phyloP scores from a whole-genome alignment of 2,329 filamentous ascomycete genomes.

The Cercospora nicotianae region DNA sequence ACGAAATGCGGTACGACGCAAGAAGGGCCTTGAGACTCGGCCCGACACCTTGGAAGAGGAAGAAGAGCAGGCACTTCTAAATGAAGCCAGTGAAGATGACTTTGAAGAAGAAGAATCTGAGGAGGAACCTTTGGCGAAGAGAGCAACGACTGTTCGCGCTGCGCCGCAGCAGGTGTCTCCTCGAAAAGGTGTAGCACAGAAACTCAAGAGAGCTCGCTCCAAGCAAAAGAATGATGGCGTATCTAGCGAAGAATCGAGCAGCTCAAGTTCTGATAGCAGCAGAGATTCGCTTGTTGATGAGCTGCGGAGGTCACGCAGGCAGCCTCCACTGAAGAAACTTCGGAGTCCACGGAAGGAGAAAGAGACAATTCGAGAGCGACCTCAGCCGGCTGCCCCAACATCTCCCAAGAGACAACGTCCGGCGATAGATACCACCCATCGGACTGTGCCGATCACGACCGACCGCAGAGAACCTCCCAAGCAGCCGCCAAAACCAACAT shows the following conservation, averaged over 20 bases:
- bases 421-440: neutral
- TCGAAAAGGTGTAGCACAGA: conserved; percentile 30
- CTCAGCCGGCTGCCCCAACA: neutral
- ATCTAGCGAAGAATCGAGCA: conserved; percentile 16
- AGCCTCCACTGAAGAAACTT: neutral
- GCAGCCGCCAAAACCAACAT: neutral
- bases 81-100: conserved; percentile 17
- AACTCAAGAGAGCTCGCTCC: conserved; percentile 15
- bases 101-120: conserved; percentile 16
- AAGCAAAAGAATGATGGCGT: neutral
- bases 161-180: neutral
- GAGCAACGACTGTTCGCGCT: neutral
- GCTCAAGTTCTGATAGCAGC: neutral
- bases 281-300: conserved; percentile 20
- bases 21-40: conserved; percentile 15
- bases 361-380: neutral
- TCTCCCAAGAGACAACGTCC: neutral
- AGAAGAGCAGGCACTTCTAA: conserved; percentile 15
- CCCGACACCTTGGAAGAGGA: conserved; percentile 12
- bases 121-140: conserved; percentile 8
- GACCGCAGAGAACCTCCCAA: neutral
- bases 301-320: neutral
- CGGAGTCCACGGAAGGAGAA: neutral
- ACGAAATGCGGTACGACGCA: conserved; percentile 32
- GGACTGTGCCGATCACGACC: neutral